Conservation (phyloP, 2,329 filamentous ascomycete species). For the Cordyceps pruinosa region DNA sequence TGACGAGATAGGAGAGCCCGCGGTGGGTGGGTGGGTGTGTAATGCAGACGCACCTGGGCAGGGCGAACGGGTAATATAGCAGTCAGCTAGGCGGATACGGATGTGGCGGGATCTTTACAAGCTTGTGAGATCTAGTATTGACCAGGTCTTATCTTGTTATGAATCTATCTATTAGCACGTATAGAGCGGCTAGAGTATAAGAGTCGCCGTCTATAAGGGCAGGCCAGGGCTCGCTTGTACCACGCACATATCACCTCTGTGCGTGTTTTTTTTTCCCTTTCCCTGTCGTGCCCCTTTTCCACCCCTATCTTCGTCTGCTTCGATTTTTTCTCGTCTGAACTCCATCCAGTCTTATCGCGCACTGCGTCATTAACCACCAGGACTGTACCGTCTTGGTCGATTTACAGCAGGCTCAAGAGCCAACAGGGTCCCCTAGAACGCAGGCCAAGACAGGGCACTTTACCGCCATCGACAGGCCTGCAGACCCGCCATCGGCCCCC, state of each 20-base stretch:
- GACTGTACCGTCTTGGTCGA: background rate
- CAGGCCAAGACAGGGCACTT: background rate
- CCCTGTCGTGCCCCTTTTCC: background rate
- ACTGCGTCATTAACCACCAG: slow-evolving; percentile 7
- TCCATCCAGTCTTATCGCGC: slow-evolving; percentile 8
- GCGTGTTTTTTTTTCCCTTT: background rate
- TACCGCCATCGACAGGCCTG: background rate
- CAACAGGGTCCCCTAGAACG: slow-evolving; percentile 2
- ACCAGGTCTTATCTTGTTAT: background rate
- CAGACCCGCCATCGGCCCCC: background rate
- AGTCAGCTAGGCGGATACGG: slow-evolving; percentile 1
- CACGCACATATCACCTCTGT: background rate
- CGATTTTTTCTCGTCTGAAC: background rate
- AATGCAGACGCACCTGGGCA: background rate
- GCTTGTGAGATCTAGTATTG: background rate
- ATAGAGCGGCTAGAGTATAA: background rate
- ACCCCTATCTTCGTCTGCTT: background rate
- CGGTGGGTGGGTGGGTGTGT: background rate
- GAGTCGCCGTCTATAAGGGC: too few relatives aligned
- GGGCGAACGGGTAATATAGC: background rate
- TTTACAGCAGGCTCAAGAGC: background rate
- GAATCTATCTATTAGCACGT: too few relatives aligned
- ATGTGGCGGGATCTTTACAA: background rate
- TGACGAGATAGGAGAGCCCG: background rate
- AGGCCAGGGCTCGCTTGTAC: too few relatives aligned